phyloP scores from a whole-genome alignment of 805 yeast species.

The Starmerella ratchasimensis region DNA sequence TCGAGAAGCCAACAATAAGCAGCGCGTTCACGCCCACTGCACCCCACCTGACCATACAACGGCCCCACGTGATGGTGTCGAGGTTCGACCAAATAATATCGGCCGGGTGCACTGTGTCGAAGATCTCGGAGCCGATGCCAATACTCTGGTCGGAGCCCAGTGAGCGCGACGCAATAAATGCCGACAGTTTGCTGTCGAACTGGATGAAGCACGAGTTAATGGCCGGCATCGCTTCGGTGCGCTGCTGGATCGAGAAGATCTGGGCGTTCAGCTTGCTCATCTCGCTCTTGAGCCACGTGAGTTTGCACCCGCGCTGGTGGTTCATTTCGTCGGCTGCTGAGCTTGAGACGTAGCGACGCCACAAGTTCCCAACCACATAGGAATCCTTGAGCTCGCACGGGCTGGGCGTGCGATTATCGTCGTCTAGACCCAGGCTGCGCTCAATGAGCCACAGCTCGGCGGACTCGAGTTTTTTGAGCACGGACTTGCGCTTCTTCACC shows the following conservation, averaged over 20 bases:
- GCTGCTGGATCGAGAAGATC: conserved; percentile 41
- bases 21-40: conserved; percentile 36
- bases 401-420: background rate
- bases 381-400: conserved; percentile 8
- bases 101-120: conserved; percentile 41
- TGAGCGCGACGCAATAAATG: conserved; percentile 45
- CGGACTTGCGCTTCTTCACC: conserved; percentile 24
- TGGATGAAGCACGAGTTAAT: conserved; percentile 38
- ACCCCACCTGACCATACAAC: conserved; percentile 27
- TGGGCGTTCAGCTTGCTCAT: conserved; percentile 51
- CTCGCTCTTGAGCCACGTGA: conserved; percentile 50
- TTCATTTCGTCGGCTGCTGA: conserved; percentile 31
- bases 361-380: conserved; percentile 16
- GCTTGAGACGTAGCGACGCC: conserved; percentile 37
- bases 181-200: conserved; percentile 43
- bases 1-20: conserved; percentile 55
- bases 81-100: conserved; percentile 66
- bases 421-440: conserved; percentile 19
- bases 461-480: conserved; percentile 30
- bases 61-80: conserved; percentile 28
- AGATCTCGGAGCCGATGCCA: conserved; percentile 7
- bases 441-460: conserved; percentile 30
- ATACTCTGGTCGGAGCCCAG: conserved; percentile 8
- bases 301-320: conserved; percentile 15
- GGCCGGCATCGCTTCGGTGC: conserved; percentile 27